Conservation (phyloP, 2,329 filamentous ascomycete genomes). For the Botryotinia globosa region DNA sequence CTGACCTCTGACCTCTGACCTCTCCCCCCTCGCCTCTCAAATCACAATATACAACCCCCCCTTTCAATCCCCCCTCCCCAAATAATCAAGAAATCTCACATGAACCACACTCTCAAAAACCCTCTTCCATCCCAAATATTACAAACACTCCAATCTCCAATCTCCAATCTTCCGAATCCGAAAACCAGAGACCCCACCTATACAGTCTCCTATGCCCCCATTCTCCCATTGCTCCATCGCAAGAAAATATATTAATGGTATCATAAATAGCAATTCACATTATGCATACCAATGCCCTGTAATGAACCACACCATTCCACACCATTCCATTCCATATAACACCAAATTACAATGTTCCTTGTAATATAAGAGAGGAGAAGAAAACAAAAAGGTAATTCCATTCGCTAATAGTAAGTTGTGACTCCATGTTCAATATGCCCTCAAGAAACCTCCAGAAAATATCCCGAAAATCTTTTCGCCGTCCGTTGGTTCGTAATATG, state of each 20-base stretch:
- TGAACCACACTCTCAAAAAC: not conserved
- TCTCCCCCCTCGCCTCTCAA: too few relatives aligned
- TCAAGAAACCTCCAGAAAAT: not conserved
- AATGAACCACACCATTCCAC: not conserved
- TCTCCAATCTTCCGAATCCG: not conserved
- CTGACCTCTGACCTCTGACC: too few relatives aligned
- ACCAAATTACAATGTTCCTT: not conserved
- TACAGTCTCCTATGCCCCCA: not conserved
- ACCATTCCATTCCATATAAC: not conserved
- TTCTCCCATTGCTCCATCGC: not conserved
- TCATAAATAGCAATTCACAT: slow-evolving; percentile 17
- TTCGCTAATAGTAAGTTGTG: not conserved
- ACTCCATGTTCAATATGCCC: slow-evolving; percentile 4
- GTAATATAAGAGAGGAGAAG: not conserved
- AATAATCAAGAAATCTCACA: not conserved
- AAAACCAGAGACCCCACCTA: not conserved
- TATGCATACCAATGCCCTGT: not conserved
- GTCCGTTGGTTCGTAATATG: slow-evolving; percentile 2
- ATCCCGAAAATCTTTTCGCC: not conserved
- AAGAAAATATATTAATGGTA: not conserved
- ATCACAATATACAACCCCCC: too few relatives aligned
- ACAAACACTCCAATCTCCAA: not conserved
- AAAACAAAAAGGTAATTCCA: not conserved
- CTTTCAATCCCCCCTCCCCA: too few relatives aligned
- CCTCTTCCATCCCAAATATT: not conserved